phyloP scores from a whole-genome alignment of 768 basidiomycete genomes.

The Rhodotorula kratochvilovae region DNA sequence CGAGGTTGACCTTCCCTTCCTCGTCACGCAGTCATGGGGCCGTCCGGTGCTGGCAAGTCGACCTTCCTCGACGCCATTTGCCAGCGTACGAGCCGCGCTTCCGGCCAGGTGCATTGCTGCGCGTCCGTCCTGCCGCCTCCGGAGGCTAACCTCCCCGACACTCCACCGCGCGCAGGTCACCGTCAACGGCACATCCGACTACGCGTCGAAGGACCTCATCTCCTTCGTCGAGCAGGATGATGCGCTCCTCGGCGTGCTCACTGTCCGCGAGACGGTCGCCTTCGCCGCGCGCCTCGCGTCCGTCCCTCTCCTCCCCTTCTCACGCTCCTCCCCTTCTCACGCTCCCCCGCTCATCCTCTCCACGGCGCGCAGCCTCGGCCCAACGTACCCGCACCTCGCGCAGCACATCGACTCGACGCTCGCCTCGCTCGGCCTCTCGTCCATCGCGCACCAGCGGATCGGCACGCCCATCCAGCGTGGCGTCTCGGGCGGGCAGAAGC shows the following conservation, averaged over 20 bases:
- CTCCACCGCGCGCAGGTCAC: constrained; percentile 27
- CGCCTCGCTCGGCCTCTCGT: constrained; percentile 53
- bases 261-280: constrained; percentile 57
- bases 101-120: background rate
- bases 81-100: constrained; percentile 40
- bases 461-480: constrained; percentile 61
- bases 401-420: constrained; percentile 54
- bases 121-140: constrained; percentile 13
- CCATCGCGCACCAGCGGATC: constrained; percentile 55
- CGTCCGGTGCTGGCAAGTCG: constrained; percentile 46
- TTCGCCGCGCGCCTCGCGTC: constrained; percentile 57
- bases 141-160: background rate
- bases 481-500: constrained; percentile 64
- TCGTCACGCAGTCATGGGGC: constrained; percentile 39
- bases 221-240: constrained; percentile 63
- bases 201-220: constrained; percentile 51
- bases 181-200: constrained; percentile 35
- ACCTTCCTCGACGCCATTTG: constrained; percentile 48
- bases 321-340: background rate
- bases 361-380: constrained; percentile 11
- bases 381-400: constrained; percentile 46
- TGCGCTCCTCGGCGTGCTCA: constrained; percentile 58
- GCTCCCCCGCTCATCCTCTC: background rate
- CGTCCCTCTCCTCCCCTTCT: constrained; percentile 28
- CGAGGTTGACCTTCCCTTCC: too few relatives aligned